Evolutionary conservation across 192 early-diverging fungal genomes (phyloP).

Genomic region (Tieghemiomyces parasiticus): DNA sequence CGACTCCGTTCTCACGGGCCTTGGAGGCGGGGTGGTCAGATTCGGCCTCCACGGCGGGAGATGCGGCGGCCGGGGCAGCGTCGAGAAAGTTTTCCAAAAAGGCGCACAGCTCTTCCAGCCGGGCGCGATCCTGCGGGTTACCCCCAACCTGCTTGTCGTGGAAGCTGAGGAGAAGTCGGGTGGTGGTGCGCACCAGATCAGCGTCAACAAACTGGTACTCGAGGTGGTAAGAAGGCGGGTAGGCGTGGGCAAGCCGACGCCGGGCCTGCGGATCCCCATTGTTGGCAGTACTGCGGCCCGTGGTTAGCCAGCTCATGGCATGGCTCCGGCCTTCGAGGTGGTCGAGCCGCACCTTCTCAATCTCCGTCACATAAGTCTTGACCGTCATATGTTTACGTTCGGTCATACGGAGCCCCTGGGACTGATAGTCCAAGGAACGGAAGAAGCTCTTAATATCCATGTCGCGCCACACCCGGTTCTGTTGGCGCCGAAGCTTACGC

Average conservation of each 20-base stretch:
- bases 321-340: slow-evolving; percentile 35
- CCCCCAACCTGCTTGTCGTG: slow-evolving; percentile 44
- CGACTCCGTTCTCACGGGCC: no score
- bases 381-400: slow-evolving; percentile 69
- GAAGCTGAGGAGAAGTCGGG: slow-evolving; percentile 54
- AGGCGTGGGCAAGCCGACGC: slow-evolving; percentile 22
- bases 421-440: slow-evolving; percentile 89
- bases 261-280: slow-evolving; percentile 8
- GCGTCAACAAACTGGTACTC: slow-evolving; percentile 62
- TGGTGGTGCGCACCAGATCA: slow-evolving; percentile 62
- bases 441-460: slow-evolving; percentile 87
- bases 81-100: slow-evolving; percentile 42
- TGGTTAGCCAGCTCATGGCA: slow-evolving; percentile 10
- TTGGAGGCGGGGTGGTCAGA: no score
- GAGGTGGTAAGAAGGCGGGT: slow-evolving; percentile 55
- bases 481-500: slow-evolving; percentile 63
- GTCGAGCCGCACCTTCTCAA: slow-evolving; percentile 72
- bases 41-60: not conserved
- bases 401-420: slow-evolving; percentile 70
- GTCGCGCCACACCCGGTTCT: slow-evolving; percentile 96
- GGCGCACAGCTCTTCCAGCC: slow-evolving; percentile 58
- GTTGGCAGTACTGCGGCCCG: slow-evolving; percentile 15
- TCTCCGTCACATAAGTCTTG: slow-evolving; percentile 71
- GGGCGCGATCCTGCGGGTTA: slow-evolving; percentile 48
- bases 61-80: slow-evolving; percentile 3